These are phyloP conservation scores for Gastrodia elata DNA, from an alignment of 106 monocot species.

Conservation along the genomic window DNA sequence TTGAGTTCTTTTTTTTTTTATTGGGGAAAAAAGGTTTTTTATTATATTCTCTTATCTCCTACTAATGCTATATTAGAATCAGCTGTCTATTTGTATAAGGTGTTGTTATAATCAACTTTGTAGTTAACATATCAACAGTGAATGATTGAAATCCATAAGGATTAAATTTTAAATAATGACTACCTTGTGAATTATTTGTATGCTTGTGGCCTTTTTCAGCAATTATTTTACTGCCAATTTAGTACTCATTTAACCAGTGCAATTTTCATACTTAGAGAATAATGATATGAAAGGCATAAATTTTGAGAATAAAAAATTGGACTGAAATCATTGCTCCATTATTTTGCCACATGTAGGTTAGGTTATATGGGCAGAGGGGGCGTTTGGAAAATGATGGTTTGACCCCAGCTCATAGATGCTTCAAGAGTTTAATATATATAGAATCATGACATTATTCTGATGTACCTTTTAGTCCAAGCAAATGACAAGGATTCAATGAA, in stretches of 20 bases:
- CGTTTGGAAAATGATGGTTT: background rate
- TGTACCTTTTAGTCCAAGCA: background rate
- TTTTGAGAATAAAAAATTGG: background rate
- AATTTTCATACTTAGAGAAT: background rate
- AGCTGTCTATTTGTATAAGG: background rate
- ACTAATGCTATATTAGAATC: background rate
- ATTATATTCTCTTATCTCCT: background rate
- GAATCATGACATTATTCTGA: background rate
- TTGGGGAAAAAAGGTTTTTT: background rate
- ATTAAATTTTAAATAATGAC: background rate
- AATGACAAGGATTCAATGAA: background rate
- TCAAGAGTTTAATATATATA: background rate
- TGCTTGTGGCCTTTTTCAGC: background rate
- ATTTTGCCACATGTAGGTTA: background rate
- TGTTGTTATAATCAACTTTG: background rate
- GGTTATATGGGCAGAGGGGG: background rate
- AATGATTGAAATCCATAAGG: background rate
- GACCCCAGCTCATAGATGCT: background rate
- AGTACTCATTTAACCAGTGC: background rate
- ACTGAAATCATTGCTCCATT: background rate
- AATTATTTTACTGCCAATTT: background rate
- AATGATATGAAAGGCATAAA: background rate
- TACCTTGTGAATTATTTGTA: background rate
- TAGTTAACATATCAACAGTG: background rate
- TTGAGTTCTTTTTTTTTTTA: background rate